Evolutionary conservation across 1,139 yeast genomes (phyloP).

Genomic region (Hemisphaericaspora lyxosophila): DNA sequence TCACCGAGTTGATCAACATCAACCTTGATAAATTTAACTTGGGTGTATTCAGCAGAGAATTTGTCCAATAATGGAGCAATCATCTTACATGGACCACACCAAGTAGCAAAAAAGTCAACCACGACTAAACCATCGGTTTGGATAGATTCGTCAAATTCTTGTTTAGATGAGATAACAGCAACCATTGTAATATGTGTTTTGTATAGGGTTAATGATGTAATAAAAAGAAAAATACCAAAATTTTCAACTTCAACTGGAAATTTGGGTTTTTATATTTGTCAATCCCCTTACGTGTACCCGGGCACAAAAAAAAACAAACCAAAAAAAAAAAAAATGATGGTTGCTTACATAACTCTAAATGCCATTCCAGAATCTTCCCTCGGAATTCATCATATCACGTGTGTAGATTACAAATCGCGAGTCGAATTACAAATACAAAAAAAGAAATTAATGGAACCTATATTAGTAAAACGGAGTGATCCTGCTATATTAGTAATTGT

Average conservation of each 20-base stretch:
- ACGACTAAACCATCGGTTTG: constrained; percentile 61
- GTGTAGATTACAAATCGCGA: background rate
- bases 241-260: background rate
- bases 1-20: constrained; percentile 80
- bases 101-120: constrained; percentile 82
- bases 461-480: no score
- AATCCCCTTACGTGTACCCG: background rate
- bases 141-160: constrained; percentile 65
- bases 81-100: constrained; percentile 95
- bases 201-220: background rate
- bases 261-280: background rate
- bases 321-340: no score
- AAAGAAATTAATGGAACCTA: no score
- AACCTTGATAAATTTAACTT: constrained; percentile 74
- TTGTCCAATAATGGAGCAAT: constrained; percentile 77
- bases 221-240: background rate
- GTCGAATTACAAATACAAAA: no score
- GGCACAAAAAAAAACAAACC: no score
- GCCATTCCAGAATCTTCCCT: background rate
- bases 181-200: constrained; percentile 33
- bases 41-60: constrained; percentile 43
- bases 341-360: no score
- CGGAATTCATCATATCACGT: background rate
- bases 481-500: no score
- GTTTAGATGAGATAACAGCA: constrained; percentile 40